These are phyloP conservation scores for Phoenix roebelenii DNA, from an alignment of 176 grass and related monocot species.

Conservation along the genomic window DNA sequence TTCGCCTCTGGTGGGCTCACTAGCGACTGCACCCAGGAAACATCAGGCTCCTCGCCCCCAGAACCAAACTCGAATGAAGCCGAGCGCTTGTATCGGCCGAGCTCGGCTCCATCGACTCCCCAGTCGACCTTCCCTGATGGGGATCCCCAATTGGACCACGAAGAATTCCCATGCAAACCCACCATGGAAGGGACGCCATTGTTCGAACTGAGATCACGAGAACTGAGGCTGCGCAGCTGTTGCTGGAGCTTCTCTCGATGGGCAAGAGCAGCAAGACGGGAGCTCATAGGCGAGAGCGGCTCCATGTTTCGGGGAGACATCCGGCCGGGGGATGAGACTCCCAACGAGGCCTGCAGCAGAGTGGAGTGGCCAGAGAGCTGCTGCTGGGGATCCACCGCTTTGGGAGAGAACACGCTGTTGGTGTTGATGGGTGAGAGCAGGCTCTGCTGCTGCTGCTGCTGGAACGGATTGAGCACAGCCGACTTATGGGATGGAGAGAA, in stretches of 20 bases:
- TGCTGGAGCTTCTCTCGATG: slow-evolving; percentile 53
- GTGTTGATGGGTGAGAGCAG: slow-evolving; percentile 69
- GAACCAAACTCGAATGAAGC: slow-evolving; percentile 3
- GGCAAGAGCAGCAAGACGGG: slow-evolving; percentile 30
- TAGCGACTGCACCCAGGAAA: slow-evolving; percentile 65
- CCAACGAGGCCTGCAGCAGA: slow-evolving; percentile 36
- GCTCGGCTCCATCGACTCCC: slow-evolving; percentile 43
- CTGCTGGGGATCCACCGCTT: slow-evolving; percentile 5
- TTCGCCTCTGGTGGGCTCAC: slow-evolving; percentile 18
- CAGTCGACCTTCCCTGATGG: slow-evolving; percentile 53
- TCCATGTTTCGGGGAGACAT: slow-evolving; percentile 63
- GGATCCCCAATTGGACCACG: slow-evolving; percentile 54
- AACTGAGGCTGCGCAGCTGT: slow-evolving; percentile 21
- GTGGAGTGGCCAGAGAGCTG: slow-evolving; percentile 17
- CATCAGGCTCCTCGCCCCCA: slow-evolving; percentile 53
- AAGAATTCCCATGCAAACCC: slow-evolving; percentile 34
- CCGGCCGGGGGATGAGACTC: slow-evolving; percentile 35
- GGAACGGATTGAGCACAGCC: slow-evolving; percentile 51
- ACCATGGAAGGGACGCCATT: slow-evolving; percentile 20
- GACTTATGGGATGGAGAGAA: slow-evolving; percentile 72
- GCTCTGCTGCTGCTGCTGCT: slow-evolving; percentile 12
- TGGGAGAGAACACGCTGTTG: slow-evolving; percentile 53
- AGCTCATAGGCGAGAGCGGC: slow-evolving; percentile 45
- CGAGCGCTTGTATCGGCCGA: slow-evolving; percentile 1
- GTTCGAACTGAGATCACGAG: slow-evolving; percentile 4